A percentile compares a stretch with the other conserved stretches of the same genome.
Evolutionary conservation across 768 basidiomycete species (phyloP).

Genomic region (Trametes meyenii): DNA sequence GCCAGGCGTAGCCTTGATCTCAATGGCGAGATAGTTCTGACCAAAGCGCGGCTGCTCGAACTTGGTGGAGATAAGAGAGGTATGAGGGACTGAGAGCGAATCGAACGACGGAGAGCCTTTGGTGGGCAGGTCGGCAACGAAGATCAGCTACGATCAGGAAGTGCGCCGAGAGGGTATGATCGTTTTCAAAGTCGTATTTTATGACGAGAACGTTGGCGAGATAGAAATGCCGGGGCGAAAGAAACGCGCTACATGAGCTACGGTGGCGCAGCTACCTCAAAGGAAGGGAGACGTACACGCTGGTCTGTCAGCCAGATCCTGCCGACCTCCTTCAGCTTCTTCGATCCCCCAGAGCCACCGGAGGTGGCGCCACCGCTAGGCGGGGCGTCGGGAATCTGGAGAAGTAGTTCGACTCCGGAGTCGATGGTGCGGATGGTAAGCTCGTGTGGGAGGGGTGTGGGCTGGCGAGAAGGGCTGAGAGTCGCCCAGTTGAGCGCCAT

Average conservation of each 20-base stretch:
- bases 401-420: conserved; percentile 56
- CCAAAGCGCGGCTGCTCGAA: conserved; percentile 80
- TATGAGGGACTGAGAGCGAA: conserved; percentile 58
- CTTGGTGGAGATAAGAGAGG: conserved; percentile 63
- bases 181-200: not conserved
- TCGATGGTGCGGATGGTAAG: conserved; percentile 57
- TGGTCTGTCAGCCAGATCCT: conserved; percentile 69
- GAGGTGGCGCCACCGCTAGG: conserved; percentile 46
- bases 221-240: conserved; percentile 8
- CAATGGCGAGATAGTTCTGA: conserved; percentile 66
- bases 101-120: conserved; percentile 35
- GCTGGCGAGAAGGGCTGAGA: conserved; percentile 57
- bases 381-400: conserved; percentile 58
- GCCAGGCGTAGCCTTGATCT: conserved; percentile 64
- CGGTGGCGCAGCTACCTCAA: conserved; percentile 4
- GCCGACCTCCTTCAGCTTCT: conserved; percentile 62
- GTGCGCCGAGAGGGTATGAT: not conserved
- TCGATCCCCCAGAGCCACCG: conserved; percentile 56
- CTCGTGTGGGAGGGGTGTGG: conserved; percentile 68
- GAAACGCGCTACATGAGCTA: not conserved
- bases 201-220: no score
- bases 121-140: conserved; percentile 36
- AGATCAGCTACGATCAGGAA: conserved; percentile 56
- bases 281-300: conserved; percentile 50
- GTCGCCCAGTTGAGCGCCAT: conserved; percentile 87